A percentile compares a stretch with the other conserved stretches of the same genome.
phyloP scores from a whole-genome alignment of 768 basidiomycete species.

The Pisolithus sp. region DNA sequence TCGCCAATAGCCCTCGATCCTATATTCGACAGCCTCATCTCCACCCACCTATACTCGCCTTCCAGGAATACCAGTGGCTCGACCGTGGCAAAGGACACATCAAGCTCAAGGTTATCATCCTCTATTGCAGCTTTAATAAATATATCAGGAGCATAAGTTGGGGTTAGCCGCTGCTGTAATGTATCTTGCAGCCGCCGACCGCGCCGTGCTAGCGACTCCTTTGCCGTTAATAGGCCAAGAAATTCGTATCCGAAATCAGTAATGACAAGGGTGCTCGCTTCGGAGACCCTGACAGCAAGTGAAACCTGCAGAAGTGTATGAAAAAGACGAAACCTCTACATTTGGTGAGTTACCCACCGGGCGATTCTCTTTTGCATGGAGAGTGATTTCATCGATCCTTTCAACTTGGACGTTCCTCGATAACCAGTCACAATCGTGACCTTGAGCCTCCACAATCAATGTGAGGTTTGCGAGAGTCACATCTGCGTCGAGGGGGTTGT shows the following conservation, averaged over 20 bases:
- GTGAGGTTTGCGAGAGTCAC: constrained; percentile 62
- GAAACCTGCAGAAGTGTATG: constrained; percentile 41
- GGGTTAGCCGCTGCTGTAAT: constrained; percentile 55
- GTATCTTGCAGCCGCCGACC: constrained; percentile 77
- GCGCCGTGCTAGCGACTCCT: constrained; percentile 60
- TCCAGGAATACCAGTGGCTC: constrained; percentile 48
- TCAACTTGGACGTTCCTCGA: constrained; percentile 49
- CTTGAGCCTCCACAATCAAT: constrained; percentile 40
- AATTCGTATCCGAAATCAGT: constrained; percentile 61
- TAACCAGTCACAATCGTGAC: constrained; percentile 25
- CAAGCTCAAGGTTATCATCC: constrained; percentile 58
- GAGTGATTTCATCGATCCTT: constrained; percentile 50
- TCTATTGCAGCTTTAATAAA: constrained; percentile 56
- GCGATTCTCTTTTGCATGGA: constrained; percentile 59
- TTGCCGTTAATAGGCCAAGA: constrained; percentile 61
- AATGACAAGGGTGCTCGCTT: constrained; percentile 48
- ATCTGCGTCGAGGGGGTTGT: constrained; percentile 70
- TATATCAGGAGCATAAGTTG: constrained; percentile 67
- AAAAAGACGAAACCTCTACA: background rate
- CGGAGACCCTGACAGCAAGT: constrained; percentile 50
- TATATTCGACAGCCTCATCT: constrained; percentile 57
- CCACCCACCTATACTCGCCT: constrained; percentile 58
- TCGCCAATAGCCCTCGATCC: constrained; percentile 58
- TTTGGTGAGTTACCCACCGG: constrained; percentile 38
- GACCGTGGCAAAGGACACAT: constrained; percentile 50